Evolutionary conservation across 441 rosid species (phyloP), one percentile per base, ranked within the genome.

Genomic region (Pelargonium myrrhifolium): DNA sequence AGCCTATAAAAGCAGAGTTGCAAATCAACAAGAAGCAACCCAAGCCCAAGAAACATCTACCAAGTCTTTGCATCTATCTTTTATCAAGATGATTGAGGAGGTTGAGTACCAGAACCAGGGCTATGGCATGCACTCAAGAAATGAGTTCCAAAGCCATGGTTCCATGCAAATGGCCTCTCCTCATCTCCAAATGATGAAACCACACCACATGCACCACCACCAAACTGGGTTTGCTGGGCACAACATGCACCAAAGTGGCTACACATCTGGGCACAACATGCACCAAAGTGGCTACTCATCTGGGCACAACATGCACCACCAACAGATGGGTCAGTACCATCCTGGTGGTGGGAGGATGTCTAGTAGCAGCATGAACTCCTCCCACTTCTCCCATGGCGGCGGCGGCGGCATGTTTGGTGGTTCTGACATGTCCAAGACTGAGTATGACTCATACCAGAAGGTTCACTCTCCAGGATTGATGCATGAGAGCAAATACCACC

Each of bases 401-500:
- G 24, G 20, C 18, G 60, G 60, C 26, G 60, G 60, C 60, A 47
- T 47, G 55, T 14, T 14, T 10, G 55, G 55, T 3, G 55, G 20
- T 3, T 0, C 55, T 1, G 60, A 53, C 60, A 17, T 53, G 60
- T 53, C 60, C 20, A 10, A 1, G 8, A 53, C 60, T 53, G 24
- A 53, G 3, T 47, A 47, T n/a, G 55, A 47, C 55, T 51, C 58
- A n/a, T 17, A 53, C 60, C 60, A 53, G 58, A 51, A 17, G 7
- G 58, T 51, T 17, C 2, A 53, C 24, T 14, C 15, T 3, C 55
- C 21, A 53, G 60, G 3, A 53, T 21, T 22, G 20, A 8, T 17
- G 60, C 21, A n/a, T n/a, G 55, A 47, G 55, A 47, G 18, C 55
- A 47, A 47, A 17, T 47, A 47, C 55, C 55, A 47, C 55, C 55